Percentiles rank a stretch among this genome's conserved stretches.
Evolutionary conservation across 2,329 filamentous ascomycete species (phyloP).

Genomic region (Penicillium sp.): DNA sequence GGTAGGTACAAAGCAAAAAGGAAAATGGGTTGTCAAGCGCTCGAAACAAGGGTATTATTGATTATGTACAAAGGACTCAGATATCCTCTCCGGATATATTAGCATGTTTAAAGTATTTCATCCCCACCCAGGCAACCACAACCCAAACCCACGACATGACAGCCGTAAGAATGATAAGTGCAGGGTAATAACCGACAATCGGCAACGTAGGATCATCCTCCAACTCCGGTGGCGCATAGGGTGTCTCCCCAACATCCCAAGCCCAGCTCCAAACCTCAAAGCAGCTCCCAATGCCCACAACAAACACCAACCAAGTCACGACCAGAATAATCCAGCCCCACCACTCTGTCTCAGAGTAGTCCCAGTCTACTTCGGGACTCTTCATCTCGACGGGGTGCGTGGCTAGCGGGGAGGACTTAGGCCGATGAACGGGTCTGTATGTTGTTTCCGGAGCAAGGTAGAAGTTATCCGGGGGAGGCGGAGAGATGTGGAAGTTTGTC

Average conservation of each 20-base stretch:
- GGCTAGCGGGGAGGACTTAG: conserved; percentile 41
- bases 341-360: conserved; percentile 93
- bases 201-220: conserved; percentile 94
- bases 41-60: conserved; percentile 1
- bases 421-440: conserved; percentile 32
- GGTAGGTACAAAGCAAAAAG: not conserved
- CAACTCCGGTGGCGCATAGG: conserved; percentile 90
- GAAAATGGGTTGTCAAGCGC: not conserved
- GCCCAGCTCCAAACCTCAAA: conserved; percentile 97
- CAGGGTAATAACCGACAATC: conserved; percentile 96
- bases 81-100: conserved; percentile 73
- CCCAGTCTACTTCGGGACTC: conserved; percentile 61
- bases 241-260: conserved; percentile 96
- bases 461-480: conserved; percentile 66
- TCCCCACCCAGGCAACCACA: conserved; percentile 93
- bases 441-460: conserved; percentile 50
- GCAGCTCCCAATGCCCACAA: conserved; percentile 94
- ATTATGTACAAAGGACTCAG: conserved; percentile 20
- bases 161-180: conserved; percentile 85
- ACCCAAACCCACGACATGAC: conserved; percentile 99
- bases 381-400: conserved; percentile 36
- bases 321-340: conserved; percentile 95
- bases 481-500: conserved; percentile 32
- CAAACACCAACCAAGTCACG: conserved; percentile 93
- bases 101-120: conserved; percentile 99